Percentiles rank a stretch among this genome's conserved stretches.
phyloP scores from a whole-genome alignment of 2,329 filamentous ascomycete genomes.

The Pseudopithomyces chartarum region DNA sequence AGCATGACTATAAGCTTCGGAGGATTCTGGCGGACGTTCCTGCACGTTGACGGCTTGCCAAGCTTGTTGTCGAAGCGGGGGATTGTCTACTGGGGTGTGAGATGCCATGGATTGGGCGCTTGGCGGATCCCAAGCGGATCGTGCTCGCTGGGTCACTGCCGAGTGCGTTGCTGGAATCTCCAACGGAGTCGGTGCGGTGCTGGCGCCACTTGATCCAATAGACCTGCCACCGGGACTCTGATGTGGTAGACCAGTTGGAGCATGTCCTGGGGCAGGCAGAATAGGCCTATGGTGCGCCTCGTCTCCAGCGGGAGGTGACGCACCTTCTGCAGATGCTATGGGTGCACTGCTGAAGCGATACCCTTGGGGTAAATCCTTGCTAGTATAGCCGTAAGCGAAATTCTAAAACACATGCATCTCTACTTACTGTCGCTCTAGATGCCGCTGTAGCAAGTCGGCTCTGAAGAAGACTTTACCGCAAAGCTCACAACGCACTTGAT shows the following conservation, averaged over 20 bases:
- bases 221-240: background rate
- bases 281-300: conserved; percentile 1
- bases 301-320: background rate
- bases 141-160: background rate
- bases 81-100: background rate
- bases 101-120: background rate
- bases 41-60: conserved; percentile 1
- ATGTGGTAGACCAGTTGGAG: background rate
- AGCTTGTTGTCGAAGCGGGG: background rate
- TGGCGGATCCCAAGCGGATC: background rate
- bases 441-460: conserved; percentile 11
- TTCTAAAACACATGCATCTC: background rate
- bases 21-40: background rate
- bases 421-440: conserved; percentile 13
- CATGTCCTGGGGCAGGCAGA: background rate
- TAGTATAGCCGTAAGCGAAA: background rate
- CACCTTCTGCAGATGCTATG: background rate
- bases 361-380: conserved; percentile 1
- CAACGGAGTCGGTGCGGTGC: conserved; percentile 1
- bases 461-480: conserved; percentile 15
- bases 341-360: background rate
- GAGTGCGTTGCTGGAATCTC: background rate
- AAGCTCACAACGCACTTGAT: conserved; percentile 11
- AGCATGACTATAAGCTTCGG: background rate
- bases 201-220: background rate